Conservation (phyloP, 2,329 filamentous ascomycete species). For the Pseudopyrenochaeta lycopersici region DNA sequence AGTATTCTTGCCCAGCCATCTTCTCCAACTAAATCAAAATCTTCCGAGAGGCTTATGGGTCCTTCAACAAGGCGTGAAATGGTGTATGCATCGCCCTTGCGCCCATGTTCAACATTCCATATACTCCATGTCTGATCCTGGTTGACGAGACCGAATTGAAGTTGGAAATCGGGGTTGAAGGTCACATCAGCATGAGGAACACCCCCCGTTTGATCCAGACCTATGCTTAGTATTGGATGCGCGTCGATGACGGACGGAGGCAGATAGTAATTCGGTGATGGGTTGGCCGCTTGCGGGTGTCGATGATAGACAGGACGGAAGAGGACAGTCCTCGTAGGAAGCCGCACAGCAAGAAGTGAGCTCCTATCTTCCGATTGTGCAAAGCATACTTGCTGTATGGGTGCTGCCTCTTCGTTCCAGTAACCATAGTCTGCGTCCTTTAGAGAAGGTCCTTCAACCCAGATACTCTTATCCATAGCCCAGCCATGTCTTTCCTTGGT, state of each 20-base stretch:
- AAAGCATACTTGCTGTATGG: slow-evolving; percentile 65
- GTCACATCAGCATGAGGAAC: slow-evolving; percentile 68
- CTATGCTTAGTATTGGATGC: slow-evolving; percentile 65
- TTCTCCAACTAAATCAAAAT: slow-evolving; percentile 13
- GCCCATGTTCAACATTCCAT: slow-evolving; percentile 63
- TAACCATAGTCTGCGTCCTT: slow-evolving; percentile 56
- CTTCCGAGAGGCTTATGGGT: slow-evolving; percentile 8
- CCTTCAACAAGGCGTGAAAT: slow-evolving; percentile 45
- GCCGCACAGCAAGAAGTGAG: slow-evolving; percentile 62
- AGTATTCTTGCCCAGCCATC: slow-evolving; percentile 62
- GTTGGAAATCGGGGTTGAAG: slow-evolving; percentile 69
- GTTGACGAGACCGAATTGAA: slow-evolving; percentile 73
- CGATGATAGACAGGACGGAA: slow-evolving; percentile 51
- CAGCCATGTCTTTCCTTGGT: slow-evolving; percentile 65
- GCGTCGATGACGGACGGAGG: slow-evolving; percentile 63
- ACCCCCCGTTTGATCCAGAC: slow-evolving; percentile 62
- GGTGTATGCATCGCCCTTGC: slow-evolving; percentile 40
- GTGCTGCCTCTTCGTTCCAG: slow-evolving; percentile 65
- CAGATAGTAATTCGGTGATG: slow-evolving; percentile 29
- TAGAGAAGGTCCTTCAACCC: slow-evolving; percentile 59
- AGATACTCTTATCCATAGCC: slow-evolving; percentile 56
- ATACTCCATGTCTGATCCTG: slow-evolving; percentile 72
- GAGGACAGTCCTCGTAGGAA: slow-evolving; percentile 56
- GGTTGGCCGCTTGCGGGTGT: slow-evolving; percentile 14
- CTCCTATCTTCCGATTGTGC: slow-evolving; percentile 53